phyloP scores from a whole-genome alignment of 306 rosid species.

The Acacia crassicarpa region DNA sequence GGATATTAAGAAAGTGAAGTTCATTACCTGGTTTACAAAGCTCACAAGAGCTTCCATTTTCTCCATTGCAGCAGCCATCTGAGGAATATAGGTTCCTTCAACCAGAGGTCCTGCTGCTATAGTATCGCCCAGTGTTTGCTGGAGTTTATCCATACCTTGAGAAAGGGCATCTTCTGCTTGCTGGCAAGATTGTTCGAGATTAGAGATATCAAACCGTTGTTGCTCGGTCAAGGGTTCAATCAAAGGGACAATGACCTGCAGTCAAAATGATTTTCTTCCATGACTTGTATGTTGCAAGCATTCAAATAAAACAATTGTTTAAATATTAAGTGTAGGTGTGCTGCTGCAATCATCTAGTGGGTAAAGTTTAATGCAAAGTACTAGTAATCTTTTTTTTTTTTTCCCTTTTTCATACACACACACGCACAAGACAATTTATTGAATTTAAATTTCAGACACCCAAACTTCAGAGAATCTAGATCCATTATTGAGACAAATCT shows the following conservation, averaged over 20 bases:
- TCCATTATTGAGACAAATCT: background rate
- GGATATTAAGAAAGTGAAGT: background rate
- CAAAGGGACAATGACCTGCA: conserved; percentile 82
- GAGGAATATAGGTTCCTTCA: conserved; percentile 64
- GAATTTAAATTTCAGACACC: background rate
- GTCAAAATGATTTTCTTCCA: conserved; percentile 24
- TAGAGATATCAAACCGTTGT: conserved; percentile 57
- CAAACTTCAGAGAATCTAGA: background rate
- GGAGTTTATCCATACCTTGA: conserved; percentile 93
- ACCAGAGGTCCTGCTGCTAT: conserved; percentile 67
- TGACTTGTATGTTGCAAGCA: background rate
- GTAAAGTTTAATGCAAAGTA: background rate
- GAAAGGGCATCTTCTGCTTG: conserved; percentile 98
- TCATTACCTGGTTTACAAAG: conserved; percentile 80
- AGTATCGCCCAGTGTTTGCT: conserved; percentile 63
- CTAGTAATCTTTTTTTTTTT: background rate
- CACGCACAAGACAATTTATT: background rate
- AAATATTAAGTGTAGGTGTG: background rate
- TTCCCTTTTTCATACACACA: too few relatives aligned
- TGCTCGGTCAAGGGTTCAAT: conserved; percentile 69
- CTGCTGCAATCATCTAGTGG: background rate
- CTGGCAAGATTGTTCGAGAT: conserved; percentile 82
- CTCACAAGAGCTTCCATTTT: conserved; percentile 68
- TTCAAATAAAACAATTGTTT: background rate
- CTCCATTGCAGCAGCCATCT: conserved; percentile 74